Evolutionary conservation across 129 eudicot species (phyloP).

Genomic region (Oenanthe sinensis): DNA sequence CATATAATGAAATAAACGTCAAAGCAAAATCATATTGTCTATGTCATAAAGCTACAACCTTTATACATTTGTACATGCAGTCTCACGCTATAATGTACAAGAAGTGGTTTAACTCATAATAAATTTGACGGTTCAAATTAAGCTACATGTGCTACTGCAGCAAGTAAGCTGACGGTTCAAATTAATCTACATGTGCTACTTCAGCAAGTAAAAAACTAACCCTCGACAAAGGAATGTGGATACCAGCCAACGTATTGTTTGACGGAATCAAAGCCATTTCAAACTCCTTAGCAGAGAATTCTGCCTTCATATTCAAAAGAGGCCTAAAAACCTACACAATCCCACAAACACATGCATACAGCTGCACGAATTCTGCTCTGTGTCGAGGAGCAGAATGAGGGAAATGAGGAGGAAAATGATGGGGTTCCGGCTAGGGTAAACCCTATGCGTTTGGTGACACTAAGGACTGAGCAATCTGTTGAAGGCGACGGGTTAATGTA

Average conservation of each 20-base stretch:
- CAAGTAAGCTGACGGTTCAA: too few species aligned
- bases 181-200: not conserved
- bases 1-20: not conserved
- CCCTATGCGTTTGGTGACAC: not conserved
- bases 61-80: not conserved
- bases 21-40: too few species aligned
- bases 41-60: slow-evolving; percentile 1
- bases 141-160: too few species aligned
- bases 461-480: not conserved
- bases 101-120: not conserved
- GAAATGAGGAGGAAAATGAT: not conserved
- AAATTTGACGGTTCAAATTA: too few species aligned
- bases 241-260: slow-evolving; percentile 63
- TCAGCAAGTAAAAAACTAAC: slow-evolving; percentile 28
- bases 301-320: slow-evolving; percentile 73
- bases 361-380: too few species aligned
- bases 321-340: slow-evolving; percentile 81
- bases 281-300: slow-evolving; percentile 83
- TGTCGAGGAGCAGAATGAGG: not conserved
- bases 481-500: too few species aligned
- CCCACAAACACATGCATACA: slow-evolving; percentile 20
- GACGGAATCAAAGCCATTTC: slow-evolving; percentile 83
- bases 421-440: not conserved
- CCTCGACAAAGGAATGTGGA: slow-evolving; percentile 89
- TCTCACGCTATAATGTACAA: not conserved